Evolutionary conservation across 2,329 filamentous ascomycete species (phyloP).

Genomic region (Orbilia brochopaga): DNA sequence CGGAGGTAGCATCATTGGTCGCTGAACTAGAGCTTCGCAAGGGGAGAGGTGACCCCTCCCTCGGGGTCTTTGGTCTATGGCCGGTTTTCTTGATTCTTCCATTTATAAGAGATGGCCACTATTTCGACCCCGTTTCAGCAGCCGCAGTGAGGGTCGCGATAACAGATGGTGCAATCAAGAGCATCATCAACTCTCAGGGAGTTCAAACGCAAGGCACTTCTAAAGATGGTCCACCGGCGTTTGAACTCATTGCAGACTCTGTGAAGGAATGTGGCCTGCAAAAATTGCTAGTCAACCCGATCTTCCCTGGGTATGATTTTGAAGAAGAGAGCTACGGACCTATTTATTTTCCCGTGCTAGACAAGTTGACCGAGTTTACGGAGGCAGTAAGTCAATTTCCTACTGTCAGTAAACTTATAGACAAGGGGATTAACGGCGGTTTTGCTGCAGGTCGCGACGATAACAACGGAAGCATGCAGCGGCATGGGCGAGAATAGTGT

Average conservation of each 20-base stretch:
- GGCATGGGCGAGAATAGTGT: not conserved
- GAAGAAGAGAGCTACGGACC: slow-evolving; percentile 13
- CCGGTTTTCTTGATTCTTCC: not conserved
- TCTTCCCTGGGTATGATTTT: slow-evolving; percentile 25
- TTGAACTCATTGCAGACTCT: not conserved
- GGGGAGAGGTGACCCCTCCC: too few relatives aligned
- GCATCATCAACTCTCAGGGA: not conserved
- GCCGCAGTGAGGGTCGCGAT: slow-evolving; percentile 5
- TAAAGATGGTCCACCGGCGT: too few relatives aligned
- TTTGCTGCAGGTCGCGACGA: not conserved
- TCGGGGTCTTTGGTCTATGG: not conserved
- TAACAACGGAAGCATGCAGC: not conserved
- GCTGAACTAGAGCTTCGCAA: not conserved
- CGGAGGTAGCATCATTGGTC: not conserved
- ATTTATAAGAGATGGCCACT: not conserved
- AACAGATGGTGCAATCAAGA: slow-evolving; percentile 6
- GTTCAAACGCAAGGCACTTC: not conserved
- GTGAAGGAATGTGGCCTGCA: not conserved
- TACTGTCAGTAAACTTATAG: too few relatives aligned
- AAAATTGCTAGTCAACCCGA: slow-evolving; percentile 22
- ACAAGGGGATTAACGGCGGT: too few relatives aligned
- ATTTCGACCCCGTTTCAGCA: not conserved
- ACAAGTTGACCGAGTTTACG: slow-evolving; percentile 12
- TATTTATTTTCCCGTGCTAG: slow-evolving; percentile 11
- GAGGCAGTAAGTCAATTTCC: slow-evolving; percentile 7